phyloP scores from a whole-genome alignment of 768 basidiomycete species.

The Boletus subparvulus region DNA sequence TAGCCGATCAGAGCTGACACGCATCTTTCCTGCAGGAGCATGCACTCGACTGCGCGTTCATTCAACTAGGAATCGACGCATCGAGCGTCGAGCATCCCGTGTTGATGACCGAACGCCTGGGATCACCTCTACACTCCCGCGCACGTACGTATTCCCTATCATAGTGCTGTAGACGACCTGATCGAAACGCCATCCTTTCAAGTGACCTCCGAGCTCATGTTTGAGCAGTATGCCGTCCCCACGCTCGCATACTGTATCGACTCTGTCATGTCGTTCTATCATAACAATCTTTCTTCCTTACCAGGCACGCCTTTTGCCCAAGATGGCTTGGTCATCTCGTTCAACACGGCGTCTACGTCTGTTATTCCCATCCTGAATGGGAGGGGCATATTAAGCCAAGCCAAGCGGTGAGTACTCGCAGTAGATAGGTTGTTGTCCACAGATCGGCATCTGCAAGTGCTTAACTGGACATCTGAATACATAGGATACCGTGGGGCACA shows the following conservation, averaged over 20 bases:
- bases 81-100: constrained; percentile 81
- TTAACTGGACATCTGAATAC: background rate
- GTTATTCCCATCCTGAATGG: constrained; percentile 86
- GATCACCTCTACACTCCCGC: constrained; percentile 86
- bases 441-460: background rate
- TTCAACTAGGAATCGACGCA: constrained; percentile 80
- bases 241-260: constrained; percentile 87
- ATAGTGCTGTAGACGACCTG: background rate
- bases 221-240: constrained; percentile 88
- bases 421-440: background rate
- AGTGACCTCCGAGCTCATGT: constrained; percentile 97
- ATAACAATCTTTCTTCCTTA: constrained; percentile 54
- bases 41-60: constrained; percentile 88
- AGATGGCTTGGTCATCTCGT: constrained; percentile 86
- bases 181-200: background rate
- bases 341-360: constrained; percentile 89
- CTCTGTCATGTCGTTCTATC: constrained; percentile 88
- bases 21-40: constrained; percentile 69
- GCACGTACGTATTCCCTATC: constrained; percentile 54
- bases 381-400: constrained; percentile 77
- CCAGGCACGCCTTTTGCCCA: constrained; percentile 40
- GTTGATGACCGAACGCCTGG: constrained; percentile 89
- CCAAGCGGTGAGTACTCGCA: constrained; percentile 69
- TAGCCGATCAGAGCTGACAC: constrained; percentile 3
- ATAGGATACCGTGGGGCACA: constrained; percentile 92